phyloP scores from a whole-genome alignment of 352 stramenopile genomes.

The Pythium inflatum region DNA sequence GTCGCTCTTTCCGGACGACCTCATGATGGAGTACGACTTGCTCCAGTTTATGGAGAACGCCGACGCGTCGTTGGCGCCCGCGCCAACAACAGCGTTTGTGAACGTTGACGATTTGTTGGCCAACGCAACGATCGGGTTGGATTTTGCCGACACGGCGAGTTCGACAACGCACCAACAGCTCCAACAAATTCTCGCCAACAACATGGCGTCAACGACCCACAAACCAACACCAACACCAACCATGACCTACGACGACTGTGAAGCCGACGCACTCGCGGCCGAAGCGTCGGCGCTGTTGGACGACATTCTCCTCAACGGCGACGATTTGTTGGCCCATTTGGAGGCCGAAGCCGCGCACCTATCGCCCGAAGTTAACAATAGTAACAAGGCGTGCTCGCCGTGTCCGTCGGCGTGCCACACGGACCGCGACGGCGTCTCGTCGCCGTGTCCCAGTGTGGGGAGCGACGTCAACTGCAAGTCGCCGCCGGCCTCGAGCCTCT shows the following conservation, averaged over 20 bases:
- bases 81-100: conserved; percentile 12
- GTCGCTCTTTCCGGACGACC: conserved; percentile 35
- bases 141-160: conserved; percentile 23
- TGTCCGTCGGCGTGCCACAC: conserved; percentile 50
- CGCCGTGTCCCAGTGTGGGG: conserved; percentile 50
- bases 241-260: too few species aligned
- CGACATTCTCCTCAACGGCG: conserved; percentile 57
- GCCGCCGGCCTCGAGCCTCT: background rate
- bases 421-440: conserved; percentile 51
- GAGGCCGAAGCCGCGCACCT: conserved; percentile 36
- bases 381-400: conserved; percentile 33
- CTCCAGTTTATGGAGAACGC: conserved; percentile 45
- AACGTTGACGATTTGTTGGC: conserved; percentile 40
- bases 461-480: conserved; percentile 33
- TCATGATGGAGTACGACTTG: conserved; percentile 42
- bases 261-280: conserved; percentile 14
- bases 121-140: conserved; percentile 30
- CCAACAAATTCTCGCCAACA: conserved; percentile 16
- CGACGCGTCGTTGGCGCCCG: conserved; percentile 6
- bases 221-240: conserved; percentile 2
- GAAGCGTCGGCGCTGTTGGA: conserved; percentile 32
- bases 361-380: conserved; percentile 1
- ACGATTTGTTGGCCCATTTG: conserved; percentile 61
- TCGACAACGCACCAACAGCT: conserved; percentile 18
- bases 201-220: background rate